Percentiles rank a stretch among this genome's conserved stretches.
Evolutionary conservation across 1,139 yeast genomes (phyloP).

Genomic region (Hemisphaericaspora lyxosophila): DNA sequence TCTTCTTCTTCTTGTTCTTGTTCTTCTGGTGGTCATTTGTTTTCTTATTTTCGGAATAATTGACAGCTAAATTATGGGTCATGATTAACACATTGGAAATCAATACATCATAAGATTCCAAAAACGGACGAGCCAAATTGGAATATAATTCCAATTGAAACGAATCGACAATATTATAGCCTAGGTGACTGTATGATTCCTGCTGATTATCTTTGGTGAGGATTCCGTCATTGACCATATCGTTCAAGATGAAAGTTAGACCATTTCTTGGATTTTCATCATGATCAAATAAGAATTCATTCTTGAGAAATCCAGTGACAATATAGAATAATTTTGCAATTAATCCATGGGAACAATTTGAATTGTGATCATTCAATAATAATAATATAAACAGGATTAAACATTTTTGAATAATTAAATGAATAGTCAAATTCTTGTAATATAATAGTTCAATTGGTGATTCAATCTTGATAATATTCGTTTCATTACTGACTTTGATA

Average conservation of each 20-base stretch:
- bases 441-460: conserved; percentile 44
- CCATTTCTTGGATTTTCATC: conserved; percentile 33
- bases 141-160: conserved; percentile 24
- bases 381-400: conserved; percentile 34
- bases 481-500: conserved; percentile 30
- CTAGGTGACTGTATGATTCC: conserved; percentile 17
- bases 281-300: conserved; percentile 48
- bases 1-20: conserved; percentile 6
- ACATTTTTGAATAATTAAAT: conserved; percentile 40
- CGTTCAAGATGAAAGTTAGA: conserved; percentile 30
- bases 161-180: conserved; percentile 25
- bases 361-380: conserved; percentile 15
- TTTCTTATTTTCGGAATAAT: conserved; percentile 13
- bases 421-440: conserved; percentile 45
- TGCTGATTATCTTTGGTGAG: conserved; percentile 15
- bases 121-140: conserved; percentile 38
- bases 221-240: conserved; percentile 21
- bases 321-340: conserved; percentile 34
- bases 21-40: conserved; percentile 9
- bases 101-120: conserved; percentile 38
- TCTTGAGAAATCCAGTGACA: conserved; percentile 41
- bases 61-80: conserved; percentile 15
- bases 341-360: conserved; percentile 17
- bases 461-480: conserved; percentile 28
- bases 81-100: conserved; percentile 24